Evolutionary conservation across 164 flowering plant species (phyloP), one percentile per base, ranked within the genome.

Genomic region (Malania oleifera): DNA sequence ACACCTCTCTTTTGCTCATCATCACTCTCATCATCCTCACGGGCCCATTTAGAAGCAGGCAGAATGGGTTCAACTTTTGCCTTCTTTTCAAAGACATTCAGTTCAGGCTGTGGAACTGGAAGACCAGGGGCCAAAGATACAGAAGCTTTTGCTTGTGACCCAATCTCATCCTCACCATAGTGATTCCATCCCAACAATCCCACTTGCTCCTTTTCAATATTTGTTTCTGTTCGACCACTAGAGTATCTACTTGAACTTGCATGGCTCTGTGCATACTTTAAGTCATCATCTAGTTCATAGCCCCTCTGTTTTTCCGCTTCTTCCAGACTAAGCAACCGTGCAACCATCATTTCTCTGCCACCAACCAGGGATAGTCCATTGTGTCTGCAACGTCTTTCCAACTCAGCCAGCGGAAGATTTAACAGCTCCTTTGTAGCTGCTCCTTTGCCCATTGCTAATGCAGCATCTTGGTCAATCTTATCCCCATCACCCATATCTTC

Each of bases 281-380:
- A 63, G 40, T 82, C 85, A 61, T 91, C 89, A 60, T 86, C 95
- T 41, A 84, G 71, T 20, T 82, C 91, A 68, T 69, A 79, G 37
- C 82, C 80, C 68, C 84, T 75, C 65, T 79, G 96, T 51, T 75
- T 89, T 75, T 95, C 99, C 20, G 95, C 93, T 65, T 91, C 99
- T 73, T 91, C 99, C 38, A 95, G 83, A 73, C 83, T 85, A 62
- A 95, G 88, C 71, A 95, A 73, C 52, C 99, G 77, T 20, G 97
- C 84, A 74, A 95, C 99, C 99, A 95, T 95, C 69, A 75, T 82
- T 75, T 89, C 96, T 65, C 96, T 71, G 54, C 99, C 99, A 69
- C 99, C 99, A 67, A 85, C 85, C 53, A 91, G 93, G 19, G 99
- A 91, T 48, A 95, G 66, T 60, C 99, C 99, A 77, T 91, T 95